A percentile compares a stretch with the other conserved stretches of the same genome.
Evolutionary conservation across 2,329 filamentous ascomycete genomes (phyloP).

Genomic region (Sarocladium oryzae): DNA sequence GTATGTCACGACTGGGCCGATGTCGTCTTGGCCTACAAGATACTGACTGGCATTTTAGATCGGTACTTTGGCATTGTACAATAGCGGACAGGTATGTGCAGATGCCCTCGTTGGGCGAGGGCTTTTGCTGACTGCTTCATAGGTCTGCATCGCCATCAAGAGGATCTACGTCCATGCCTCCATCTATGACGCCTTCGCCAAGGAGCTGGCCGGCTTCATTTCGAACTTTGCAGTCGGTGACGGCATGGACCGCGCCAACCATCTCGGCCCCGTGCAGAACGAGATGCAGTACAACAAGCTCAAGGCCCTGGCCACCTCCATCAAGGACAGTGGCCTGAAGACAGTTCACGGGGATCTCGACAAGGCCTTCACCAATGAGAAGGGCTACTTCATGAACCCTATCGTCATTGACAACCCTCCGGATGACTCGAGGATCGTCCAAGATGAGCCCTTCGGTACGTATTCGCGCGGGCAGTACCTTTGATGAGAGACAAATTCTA

Average conservation of each 20-base stretch:
- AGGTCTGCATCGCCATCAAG: constrained; percentile 38
- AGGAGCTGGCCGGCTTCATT: constrained; percentile 24
- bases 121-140: constrained; percentile 50
- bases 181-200: constrained; percentile 50
- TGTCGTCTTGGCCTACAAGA: too few species aligned
- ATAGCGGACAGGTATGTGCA: background rate
- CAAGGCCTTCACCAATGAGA: constrained; percentile 20
- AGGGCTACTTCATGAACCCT: constrained; percentile 16
- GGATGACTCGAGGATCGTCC: constrained; percentile 43
- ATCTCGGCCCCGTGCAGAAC: constrained; percentile 51
- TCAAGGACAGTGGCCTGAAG: constrained; percentile 38
- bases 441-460: constrained; percentile 15
- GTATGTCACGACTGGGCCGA: constrained; percentile 15
- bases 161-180: constrained; percentile 55
- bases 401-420: constrained; percentile 17
- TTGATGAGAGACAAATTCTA: too few species aligned
- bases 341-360: constrained; percentile 44
- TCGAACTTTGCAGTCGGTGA: constrained; percentile 42
- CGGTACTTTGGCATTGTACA: constrained; percentile 4
- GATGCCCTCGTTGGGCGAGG: background rate
- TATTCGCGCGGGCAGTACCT: too few species aligned
- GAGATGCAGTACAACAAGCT: constrained; percentile 52
- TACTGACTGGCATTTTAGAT: background rate
- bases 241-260: constrained; percentile 24
- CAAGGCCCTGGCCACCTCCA: constrained; percentile 38